phyloP scores from a whole-genome alignment of 371 early-diverging fungal species.

The Coemansia sp. region DNA sequence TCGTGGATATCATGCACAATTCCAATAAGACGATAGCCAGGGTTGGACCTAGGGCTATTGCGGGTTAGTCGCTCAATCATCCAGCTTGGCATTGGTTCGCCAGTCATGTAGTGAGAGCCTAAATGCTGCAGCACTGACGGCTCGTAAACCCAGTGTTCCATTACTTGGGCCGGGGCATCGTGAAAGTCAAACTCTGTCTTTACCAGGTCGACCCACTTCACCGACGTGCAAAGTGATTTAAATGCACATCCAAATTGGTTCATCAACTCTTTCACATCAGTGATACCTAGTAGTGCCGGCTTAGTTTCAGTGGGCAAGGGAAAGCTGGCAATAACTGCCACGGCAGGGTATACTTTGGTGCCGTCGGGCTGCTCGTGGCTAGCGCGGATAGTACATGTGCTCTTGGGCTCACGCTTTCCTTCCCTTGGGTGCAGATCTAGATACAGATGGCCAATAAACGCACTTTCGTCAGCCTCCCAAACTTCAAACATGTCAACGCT shows the following conservation, averaged over 20 bases:
- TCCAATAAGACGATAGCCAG: conserved; percentile 64
- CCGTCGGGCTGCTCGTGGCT: neutral
- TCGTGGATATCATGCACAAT: conserved; percentile 71
- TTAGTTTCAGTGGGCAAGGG: neutral
- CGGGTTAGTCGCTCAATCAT: conserved; percentile 63
- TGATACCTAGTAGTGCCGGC: neutral
- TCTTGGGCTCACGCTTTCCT: conserved; percentile 58
- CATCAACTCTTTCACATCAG: neutral
- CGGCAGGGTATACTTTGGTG: neutral
- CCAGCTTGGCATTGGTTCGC: conserved; percentile 67
- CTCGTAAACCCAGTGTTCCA: conserved; percentile 80
- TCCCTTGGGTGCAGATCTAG: conserved; percentile 73
- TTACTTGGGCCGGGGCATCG: conserved; percentile 80
- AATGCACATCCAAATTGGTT: neutral
- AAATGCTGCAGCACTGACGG: conserved; percentile 61
- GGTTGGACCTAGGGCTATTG: conserved; percentile 65
- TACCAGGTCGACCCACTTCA: conserved; percentile 52
- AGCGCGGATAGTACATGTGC: conserved; percentile 50
- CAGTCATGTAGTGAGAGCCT: conserved; percentile 66
- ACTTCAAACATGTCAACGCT: conserved; percentile 55
- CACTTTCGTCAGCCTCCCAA: conserved; percentile 57
- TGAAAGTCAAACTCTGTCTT: conserved; percentile 77
- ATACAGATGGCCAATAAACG: conserved; percentile 72
- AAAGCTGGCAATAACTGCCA: neutral
- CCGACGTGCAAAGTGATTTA: neutral